Percentiles rank a stretch among this genome's conserved stretches.
These are phyloP conservation scores for Lepiota brunneoincarnata DNA, from an alignment of 768 basidiomycete species.

Conservation along the genomic window DNA sequence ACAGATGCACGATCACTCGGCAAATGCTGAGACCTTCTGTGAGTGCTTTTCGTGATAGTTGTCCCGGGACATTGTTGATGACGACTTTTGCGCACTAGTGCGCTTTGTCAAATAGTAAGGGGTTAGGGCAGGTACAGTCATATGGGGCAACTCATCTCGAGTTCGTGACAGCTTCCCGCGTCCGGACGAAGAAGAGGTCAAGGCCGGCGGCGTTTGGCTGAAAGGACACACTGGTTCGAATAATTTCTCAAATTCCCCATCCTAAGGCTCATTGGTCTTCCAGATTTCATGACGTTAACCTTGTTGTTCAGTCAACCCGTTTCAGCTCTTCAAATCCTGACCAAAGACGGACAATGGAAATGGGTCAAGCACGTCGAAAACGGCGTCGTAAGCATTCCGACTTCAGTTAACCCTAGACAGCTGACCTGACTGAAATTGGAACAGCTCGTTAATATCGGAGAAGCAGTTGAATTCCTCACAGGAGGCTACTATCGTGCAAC, in stretches of 20 bases:
- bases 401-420: not conserved
- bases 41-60: conserved; percentile 27
- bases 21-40: conserved; percentile 26
- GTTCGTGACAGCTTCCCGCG: conserved; percentile 34
- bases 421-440: not conserved
- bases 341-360: conserved; percentile 38
- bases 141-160: no score
- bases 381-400: conserved; percentile 29
- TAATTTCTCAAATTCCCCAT: not conserved
- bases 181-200: conserved; percentile 37
- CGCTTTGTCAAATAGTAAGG: conserved; percentile 50
- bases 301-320: conserved; percentile 50
- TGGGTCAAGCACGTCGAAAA: conserved; percentile 48
- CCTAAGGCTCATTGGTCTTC: not conserved
- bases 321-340: conserved; percentile 42
- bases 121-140: not conserved
- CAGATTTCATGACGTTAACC: conserved; percentile 44
- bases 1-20: conserved; percentile 34
- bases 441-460: conserved; percentile 45
- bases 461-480: conserved; percentile 45
- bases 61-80: not conserved
- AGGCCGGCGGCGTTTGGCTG: conserved; percentile 45
- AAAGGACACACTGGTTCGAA: conserved; percentile 46
- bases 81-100: conserved; percentile 22
- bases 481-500: conserved; percentile 48